These are phyloP conservation scores for Elsinoe australis DNA, from an alignment of 2,329 filamentous ascomycete species.

Conservation along the genomic window DNA sequence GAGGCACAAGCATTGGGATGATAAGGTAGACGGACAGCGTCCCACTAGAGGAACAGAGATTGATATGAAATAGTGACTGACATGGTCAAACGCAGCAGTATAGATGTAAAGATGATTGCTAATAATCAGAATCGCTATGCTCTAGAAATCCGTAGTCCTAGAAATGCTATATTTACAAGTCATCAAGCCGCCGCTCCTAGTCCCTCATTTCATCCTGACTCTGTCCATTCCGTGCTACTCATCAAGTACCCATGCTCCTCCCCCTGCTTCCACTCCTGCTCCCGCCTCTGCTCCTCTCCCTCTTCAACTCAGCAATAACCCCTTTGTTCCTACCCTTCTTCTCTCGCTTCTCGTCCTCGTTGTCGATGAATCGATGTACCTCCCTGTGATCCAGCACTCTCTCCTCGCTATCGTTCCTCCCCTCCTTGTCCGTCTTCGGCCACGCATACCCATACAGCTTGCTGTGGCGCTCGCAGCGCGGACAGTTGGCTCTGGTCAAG, in stretches of 20 bases:
- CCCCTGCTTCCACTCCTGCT: conserved; percentile 16
- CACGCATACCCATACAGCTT: conserved; percentile 92
- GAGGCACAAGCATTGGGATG: too few relatives aligned
- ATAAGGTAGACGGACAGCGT: too few relatives aligned
- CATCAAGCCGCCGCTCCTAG: too few relatives aligned
- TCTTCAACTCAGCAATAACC: conserved; percentile 25
- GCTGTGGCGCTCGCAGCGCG: conserved; percentile 87
- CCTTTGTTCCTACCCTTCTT: conserved; percentile 30
- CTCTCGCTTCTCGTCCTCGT: conserved; percentile 34
- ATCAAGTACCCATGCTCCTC: background rate
- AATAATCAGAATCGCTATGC: too few relatives aligned
- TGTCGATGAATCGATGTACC: conserved; percentile 73
- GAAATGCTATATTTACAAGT: too few relatives aligned
- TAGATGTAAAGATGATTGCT: too few relatives aligned
- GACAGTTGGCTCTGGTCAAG: conserved; percentile 75
- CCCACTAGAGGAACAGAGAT: too few relatives aligned
- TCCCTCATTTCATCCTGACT: too few relatives aligned
- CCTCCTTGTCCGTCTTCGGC: conserved; percentile 86
- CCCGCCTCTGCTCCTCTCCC: conserved; percentile 24
- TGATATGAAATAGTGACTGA: too few relatives aligned
- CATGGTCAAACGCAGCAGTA: too few relatives aligned
- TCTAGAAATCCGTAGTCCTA: too few relatives aligned
- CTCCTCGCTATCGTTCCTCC: conserved; percentile 61
- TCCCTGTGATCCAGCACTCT: conserved; percentile 75
- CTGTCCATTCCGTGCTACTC: too few relatives aligned